A percentile compares a stretch with the other conserved stretches of the same genome.
Evolutionary conservation across 2,329 filamentous ascomycete genomes (phyloP).

Genomic region (Talaromyces sp.): DNA sequence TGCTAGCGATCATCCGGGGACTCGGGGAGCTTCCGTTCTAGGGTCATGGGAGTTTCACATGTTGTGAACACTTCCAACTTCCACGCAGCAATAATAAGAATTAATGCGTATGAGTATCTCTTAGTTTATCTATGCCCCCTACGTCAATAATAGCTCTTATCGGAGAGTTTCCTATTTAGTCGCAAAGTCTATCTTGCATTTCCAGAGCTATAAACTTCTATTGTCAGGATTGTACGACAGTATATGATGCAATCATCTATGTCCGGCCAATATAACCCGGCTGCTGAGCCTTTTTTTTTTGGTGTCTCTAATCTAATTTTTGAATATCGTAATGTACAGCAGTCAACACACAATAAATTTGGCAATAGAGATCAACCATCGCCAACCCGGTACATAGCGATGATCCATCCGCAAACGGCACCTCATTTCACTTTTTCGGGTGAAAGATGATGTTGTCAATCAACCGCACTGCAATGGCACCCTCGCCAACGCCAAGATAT

Average conservation of each 20-base stretch:
- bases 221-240: background rate
- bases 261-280: background rate
- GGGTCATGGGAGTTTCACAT: background rate
- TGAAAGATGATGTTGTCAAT: constrained; percentile 87
- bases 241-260: background rate
- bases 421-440: constrained; percentile 14
- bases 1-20: background rate
- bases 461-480: constrained; percentile 70
- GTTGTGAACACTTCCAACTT: no score
- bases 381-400: background rate
- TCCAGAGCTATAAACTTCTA: background rate
- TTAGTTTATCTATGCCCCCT: no score
- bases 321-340: background rate
- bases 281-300: background rate
- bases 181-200: background rate
- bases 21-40: no score
- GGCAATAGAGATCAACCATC: background rate
- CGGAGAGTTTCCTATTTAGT: background rate
- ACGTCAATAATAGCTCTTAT: background rate
- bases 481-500: constrained; percentile 63
- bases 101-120: no score
- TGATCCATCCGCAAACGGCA: background rate
- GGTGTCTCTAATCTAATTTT: background rate
- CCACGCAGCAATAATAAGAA: background rate
- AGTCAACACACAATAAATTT: background rate